Evolutionary conservation across 176 grass and related monocot genomes (phyloP).

Genomic region (Panicum miliaceum): DNA sequence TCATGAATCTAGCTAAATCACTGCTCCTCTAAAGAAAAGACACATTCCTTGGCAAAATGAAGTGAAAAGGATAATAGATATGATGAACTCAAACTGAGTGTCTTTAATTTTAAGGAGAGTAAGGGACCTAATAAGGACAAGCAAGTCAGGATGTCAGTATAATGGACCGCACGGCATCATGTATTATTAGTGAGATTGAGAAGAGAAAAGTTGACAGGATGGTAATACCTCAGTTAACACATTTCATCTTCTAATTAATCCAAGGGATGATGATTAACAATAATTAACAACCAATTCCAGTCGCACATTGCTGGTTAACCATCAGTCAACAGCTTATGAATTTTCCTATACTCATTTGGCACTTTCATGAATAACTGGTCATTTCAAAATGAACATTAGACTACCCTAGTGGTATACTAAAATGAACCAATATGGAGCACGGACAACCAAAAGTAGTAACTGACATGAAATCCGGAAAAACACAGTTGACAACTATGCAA

Average conservation of each 20-base stretch:
- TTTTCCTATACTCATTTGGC: slow-evolving; percentile 15
- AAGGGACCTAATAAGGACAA: neutral
- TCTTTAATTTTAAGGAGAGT: neutral
- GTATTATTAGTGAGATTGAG: slow-evolving; percentile 1
- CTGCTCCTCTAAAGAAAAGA: slow-evolving; percentile 7
- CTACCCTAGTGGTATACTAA: neutral
- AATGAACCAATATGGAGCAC: neutral
- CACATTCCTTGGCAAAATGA: neutral
- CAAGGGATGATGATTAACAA: neutral
- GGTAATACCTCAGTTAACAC: neutral
- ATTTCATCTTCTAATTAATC: slow-evolving; percentile 21
- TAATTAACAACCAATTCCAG: slow-evolving; percentile 3
- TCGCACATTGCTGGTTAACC: neutral
- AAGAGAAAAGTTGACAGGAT: neutral
- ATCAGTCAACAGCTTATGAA: slow-evolving; percentile 16
- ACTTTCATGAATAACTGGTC: neutral
- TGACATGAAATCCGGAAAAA: neutral
- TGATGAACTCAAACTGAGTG: neutral
- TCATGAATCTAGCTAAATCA: slow-evolving; percentile 19
- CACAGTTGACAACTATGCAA: neutral
- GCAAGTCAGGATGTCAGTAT: neutral
- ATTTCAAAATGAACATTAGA: neutral
- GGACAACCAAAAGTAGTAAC: neutral
- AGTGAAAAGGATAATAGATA: neutral
- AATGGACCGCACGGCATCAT: neutral